Percentiles rank a stretch among this genome's conserved stretches.
phyloP scores from a whole-genome alignment of 2,329 filamentous ascomycete species.

The Trichoderma oligosporum region DNA sequence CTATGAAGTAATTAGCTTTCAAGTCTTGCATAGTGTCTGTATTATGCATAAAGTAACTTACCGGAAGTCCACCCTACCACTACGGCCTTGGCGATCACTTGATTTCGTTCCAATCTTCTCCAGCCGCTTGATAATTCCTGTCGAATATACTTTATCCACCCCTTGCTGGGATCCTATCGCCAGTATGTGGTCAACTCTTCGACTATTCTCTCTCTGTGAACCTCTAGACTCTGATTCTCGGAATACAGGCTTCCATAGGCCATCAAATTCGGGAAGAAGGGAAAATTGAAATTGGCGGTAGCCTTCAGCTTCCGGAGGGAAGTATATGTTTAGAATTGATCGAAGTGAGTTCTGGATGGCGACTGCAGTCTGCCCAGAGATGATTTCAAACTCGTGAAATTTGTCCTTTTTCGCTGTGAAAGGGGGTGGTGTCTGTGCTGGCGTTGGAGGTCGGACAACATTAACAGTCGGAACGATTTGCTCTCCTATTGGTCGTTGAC shows the following conservation, averaged over 20 bases:
- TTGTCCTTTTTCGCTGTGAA: conserved; percentile 32
- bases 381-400: conserved; percentile 45
- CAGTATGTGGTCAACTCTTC: conserved; percentile 54
- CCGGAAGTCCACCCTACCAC: conserved; percentile 57
- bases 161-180: conserved; percentile 56
- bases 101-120: conserved; percentile 53
- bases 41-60: conserved; percentile 33
- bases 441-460: conserved; percentile 39
- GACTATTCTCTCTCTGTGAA: conserved; percentile 31
- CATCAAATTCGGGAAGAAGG: conserved; percentile 46
- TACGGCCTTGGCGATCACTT: conserved; percentile 45
- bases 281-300: conserved; percentile 49
- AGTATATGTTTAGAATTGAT: conserved; percentile 48
- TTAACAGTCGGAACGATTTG: conserved; percentile 26
- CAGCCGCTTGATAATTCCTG: conserved; percentile 47
- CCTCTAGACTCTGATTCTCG: conserved; percentile 33
- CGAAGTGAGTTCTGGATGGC: conserved; percentile 56
- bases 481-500: conserved; percentile 25
- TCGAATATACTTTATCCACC: conserved; percentile 49
- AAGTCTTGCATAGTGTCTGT: neutral
- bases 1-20: conserved; percentile 33
- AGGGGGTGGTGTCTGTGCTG: conserved; percentile 42
- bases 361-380: conserved; percentile 45
- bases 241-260: conserved; percentile 53
- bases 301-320: conserved; percentile 45